Evolutionary conservation across 768 basidiomycete species (phyloP).

Genomic region (Rhodotorula paludigena): DNA sequence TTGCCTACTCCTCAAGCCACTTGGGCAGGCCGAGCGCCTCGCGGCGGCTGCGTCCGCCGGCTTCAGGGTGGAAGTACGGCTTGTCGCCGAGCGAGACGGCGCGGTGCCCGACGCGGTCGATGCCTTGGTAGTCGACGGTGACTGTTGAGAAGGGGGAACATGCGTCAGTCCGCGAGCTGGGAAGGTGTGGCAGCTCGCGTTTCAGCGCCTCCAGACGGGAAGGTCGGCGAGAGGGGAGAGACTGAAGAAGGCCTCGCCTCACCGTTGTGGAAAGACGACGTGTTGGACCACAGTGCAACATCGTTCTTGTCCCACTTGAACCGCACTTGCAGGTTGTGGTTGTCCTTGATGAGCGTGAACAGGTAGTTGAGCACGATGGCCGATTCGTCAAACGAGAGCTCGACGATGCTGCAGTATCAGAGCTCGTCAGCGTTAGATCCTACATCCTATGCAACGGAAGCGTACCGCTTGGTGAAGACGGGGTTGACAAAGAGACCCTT

Average conservation of each 20-base stretch:
- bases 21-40: background rate
- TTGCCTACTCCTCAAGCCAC: background rate
- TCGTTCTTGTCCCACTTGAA: conserved; percentile 47
- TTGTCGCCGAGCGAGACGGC: conserved; percentile 56
- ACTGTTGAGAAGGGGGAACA: conserved; percentile 4
- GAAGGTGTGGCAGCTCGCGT: background rate
- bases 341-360: conserved; percentile 39
- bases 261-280: conserved; percentile 44
- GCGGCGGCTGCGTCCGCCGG: background rate
- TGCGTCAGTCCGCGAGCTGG: background rate
- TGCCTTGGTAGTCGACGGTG: conserved; percentile 48
- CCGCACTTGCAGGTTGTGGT: conserved; percentile 48
- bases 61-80: conserved; percentile 49
- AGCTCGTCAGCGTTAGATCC: conserved; percentile 1
- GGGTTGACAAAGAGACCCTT: conserved; percentile 19
- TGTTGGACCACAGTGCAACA: conserved; percentile 48
- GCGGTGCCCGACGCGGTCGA: conserved; percentile 54
- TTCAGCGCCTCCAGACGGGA: background rate
- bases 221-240: background rate
- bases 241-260: too few relatives aligned
- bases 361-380: conserved; percentile 48
- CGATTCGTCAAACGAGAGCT: conserved; percentile 40
- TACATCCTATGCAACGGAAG: background rate
- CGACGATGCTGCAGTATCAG: conserved; percentile 22
- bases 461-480: background rate